Conservation (phyloP, 2,329 filamentous ascomycete species). For the Plenodomus tracheiphilus region DNA sequence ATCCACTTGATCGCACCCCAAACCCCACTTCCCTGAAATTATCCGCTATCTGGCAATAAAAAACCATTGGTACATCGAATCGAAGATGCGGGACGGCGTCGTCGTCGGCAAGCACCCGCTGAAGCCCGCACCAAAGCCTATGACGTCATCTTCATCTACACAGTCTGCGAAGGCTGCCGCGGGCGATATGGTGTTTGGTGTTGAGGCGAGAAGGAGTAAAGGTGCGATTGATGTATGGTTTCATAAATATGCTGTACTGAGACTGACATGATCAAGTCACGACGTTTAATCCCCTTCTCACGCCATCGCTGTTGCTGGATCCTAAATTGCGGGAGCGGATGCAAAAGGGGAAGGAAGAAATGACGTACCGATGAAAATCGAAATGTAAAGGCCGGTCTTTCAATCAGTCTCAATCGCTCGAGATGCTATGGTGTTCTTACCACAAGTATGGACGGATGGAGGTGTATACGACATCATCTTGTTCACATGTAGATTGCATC, state of each 20-base stretch:
- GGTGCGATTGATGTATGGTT: neutral
- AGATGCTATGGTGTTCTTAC: no score
- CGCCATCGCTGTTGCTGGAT: slow-evolving; percentile 20
- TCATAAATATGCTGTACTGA: neutral
- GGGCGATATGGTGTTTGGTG: slow-evolving; percentile 1
- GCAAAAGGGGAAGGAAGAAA: slow-evolving; percentile 2
- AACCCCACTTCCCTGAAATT: no score
- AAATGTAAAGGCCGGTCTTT: no score
- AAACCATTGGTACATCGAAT: no score
- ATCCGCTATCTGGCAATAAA: no score
- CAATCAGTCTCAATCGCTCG: no score
- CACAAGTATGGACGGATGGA: no score
- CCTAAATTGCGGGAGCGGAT: slow-evolving; percentile 17
- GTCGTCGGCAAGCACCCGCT: neutral
- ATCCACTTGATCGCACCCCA: no score
- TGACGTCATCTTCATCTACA: slow-evolving; percentile 2
- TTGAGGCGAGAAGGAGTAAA: neutral
- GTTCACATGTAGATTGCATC: no score
- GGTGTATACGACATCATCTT: no score
- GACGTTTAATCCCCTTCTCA: slow-evolving; percentile 21
- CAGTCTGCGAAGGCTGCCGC: neutral
- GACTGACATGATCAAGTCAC: slow-evolving; percentile 6
- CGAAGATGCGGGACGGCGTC: neutral
- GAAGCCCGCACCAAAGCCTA: neutral
- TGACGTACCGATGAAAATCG: neutral